Conservation (phyloP, 257 asterid species). For the Lantana camara region DNA sequence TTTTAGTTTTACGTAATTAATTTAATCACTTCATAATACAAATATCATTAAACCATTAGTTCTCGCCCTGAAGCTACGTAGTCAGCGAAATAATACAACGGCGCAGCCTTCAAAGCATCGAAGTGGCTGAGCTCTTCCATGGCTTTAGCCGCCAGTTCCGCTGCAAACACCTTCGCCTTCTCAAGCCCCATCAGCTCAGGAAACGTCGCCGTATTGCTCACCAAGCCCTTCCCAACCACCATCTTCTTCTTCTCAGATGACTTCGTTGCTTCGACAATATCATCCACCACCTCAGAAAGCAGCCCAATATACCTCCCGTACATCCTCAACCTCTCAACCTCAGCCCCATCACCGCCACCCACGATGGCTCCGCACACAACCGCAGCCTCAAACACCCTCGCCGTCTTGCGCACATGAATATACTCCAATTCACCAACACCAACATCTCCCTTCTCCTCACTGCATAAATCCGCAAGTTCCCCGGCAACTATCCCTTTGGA, state of each 20-base stretch:
- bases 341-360: constrained; percentile 54
- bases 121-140: constrained; percentile 52
- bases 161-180: constrained; percentile 50
- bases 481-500: constrained; percentile 70
- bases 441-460: constrained; percentile 53
- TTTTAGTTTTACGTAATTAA: no score
- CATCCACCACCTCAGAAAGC: constrained; percentile 83
- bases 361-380: constrained; percentile 71
- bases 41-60: background rate
- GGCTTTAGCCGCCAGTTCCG: constrained; percentile 52
- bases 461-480: constrained; percentile 53
- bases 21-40: no score
- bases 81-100: constrained; percentile 56
- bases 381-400: constrained; percentile 70
- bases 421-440: constrained; percentile 52
- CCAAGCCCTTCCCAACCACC: constrained; percentile 70
- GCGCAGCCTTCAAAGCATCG: constrained; percentile 57
- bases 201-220: constrained; percentile 55
- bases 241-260: constrained; percentile 58
- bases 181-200: constrained; percentile 71
- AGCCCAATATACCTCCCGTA: constrained; percentile 59
- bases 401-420: constrained; percentile 68
- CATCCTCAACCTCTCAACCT: constrained; percentile 59
- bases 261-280: constrained; percentile 61
- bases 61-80: constrained; percentile 55